phyloP scores from a whole-genome alignment of 1,284 basidiomycete species.

The Caloboletus inedulis region DNA sequence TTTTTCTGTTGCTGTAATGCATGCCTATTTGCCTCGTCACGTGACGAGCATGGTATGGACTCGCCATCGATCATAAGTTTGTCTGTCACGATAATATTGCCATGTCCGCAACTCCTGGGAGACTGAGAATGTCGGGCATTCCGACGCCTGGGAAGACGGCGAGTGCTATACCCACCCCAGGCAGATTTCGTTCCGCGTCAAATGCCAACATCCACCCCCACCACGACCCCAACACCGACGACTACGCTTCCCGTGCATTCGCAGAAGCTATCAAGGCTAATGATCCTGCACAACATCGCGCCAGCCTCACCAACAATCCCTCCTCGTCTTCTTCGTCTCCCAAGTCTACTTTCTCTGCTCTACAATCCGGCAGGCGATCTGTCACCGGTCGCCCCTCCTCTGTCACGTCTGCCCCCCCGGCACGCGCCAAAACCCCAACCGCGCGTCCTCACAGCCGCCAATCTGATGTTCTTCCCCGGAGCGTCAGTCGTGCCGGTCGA shows the following conservation, averaged over 20 bases:
- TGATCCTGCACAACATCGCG: constrained; percentile 68
- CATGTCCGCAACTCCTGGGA: constrained; percentile 52
- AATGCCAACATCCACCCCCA: constrained; percentile 40
- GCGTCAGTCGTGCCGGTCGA: constrained; percentile 42
- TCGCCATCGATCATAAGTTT: background rate
- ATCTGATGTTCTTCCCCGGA: constrained; percentile 53
- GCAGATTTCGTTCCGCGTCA: constrained; percentile 65
- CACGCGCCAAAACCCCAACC: constrained; percentile 53
- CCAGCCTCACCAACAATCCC: constrained; percentile 37
- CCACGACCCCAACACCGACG: constrained; percentile 38
- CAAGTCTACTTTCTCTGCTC: constrained; percentile 20
- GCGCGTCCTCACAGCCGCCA: constrained; percentile 58
- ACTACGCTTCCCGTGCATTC: constrained; percentile 64
- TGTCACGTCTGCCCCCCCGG: constrained; percentile 40
- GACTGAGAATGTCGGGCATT: constrained; percentile 52
- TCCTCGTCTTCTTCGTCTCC: constrained; percentile 51
- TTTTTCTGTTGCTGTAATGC: constrained; percentile 4
- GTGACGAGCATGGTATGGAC: constrained; percentile 11
- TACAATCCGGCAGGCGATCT: constrained; percentile 41
- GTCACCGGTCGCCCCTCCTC: constrained; percentile 48
- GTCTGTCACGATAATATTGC: background rate
- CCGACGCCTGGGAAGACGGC: constrained; percentile 54
- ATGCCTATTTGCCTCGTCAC: constrained; percentile 18
- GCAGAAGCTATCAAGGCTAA: constrained; percentile 74
- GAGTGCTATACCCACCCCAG: constrained; percentile 65